Base-by-base conservation (phyloP, 2,329 filamentous ascomycete species). In the Calycina herbarum region DNA sequence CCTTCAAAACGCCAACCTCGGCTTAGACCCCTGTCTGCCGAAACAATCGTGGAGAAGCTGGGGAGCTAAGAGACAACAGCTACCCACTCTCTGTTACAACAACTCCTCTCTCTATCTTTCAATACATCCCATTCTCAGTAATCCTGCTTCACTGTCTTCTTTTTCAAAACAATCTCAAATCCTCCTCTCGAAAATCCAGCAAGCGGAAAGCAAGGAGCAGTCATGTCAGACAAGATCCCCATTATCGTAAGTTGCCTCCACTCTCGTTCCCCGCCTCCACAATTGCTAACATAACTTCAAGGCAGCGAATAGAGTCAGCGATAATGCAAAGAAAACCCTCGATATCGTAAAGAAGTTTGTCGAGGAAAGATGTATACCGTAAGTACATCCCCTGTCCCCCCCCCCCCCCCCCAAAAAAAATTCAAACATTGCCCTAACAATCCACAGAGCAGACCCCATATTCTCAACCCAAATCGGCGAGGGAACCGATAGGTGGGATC, bases 281-380 rank as follows among this genome's bases (percentile, higher is more conserved):
- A 67, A 72, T 48, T n/a, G 15, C 31, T 15, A 27, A 54, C 10
- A 27, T 0, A 54, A 7, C 6, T 40, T n/a, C 13, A 40, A 76
- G 75, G 75, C 75, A 20, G 68, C 63, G 35, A 69, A 71, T 61
- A 72, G 84, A 77, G 92, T 97, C 71, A 96, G 92, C 80, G 93
- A 96, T 67, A 84, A 87, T 74, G 94, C 94, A 62, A 92, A 90
- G 81, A 88, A 91, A 83, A 92, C 90, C 35, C 82, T 97, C 71
- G 94, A 97, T 76, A 77, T 93, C 70, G 92, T 99, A 72, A 92
- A 94, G 82, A 93, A 93, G 79, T 99, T 99, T 75, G 95, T 99
- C 73, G 92, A 98, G 77, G 94, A 97, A 79, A 94, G 97, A 83
- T 99, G 91, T 78, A 89, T 93, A 71, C 91, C 90, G 86, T 89